These are phyloP conservation scores for Penicillium flavigenum DNA, from an alignment of 495 filamentous ascomycete genomes.

Conservation along the genomic window DNA sequence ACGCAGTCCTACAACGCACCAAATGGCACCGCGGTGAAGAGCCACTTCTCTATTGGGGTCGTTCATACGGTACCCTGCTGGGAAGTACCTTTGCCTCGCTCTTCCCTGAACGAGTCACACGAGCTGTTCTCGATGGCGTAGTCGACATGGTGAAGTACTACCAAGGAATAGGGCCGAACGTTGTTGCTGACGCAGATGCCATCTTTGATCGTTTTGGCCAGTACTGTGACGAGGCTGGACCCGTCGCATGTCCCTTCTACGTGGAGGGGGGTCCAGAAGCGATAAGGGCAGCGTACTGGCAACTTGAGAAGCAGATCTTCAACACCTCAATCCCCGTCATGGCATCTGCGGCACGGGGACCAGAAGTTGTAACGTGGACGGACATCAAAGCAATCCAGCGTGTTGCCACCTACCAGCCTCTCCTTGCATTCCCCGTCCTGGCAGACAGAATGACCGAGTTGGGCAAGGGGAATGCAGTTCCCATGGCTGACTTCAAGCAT, in stretches of 20 bases:
- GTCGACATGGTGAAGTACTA: constrained; percentile 52
- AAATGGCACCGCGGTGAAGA: constrained; percentile 39
- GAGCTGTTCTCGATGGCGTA: constrained; percentile 54
- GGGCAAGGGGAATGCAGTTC: constrained; percentile 51
- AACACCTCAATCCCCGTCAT: constrained; percentile 48
- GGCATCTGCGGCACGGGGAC: constrained; percentile 31
- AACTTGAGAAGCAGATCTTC: constrained; percentile 39
- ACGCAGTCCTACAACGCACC: constrained; percentile 28
- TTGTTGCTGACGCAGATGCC: constrained; percentile 49
- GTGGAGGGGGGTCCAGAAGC: constrained; percentile 34
- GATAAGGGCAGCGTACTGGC: constrained; percentile 43
- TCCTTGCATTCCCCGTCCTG: constrained; percentile 55
- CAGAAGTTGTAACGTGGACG: constrained; percentile 46
- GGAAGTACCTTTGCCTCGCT: constrained; percentile 57
- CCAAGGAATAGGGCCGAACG: constrained; percentile 38
- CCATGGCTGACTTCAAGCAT: constrained; percentile 51
- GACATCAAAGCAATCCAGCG: constrained; percentile 38
- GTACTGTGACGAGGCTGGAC: constrained; percentile 49
- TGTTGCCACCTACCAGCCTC: constrained; percentile 54
- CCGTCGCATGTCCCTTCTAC: constrained; percentile 42
- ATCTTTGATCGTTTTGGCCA: constrained; percentile 48
- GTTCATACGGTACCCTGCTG: constrained; percentile 68
- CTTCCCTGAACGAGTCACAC: constrained; percentile 50
- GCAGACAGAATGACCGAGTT: constrained; percentile 56
- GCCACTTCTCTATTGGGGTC: constrained; percentile 61